phyloP scores from a whole-genome alignment of 257 asterid genomes.

The Fraxinus pennsylvanica region DNA sequence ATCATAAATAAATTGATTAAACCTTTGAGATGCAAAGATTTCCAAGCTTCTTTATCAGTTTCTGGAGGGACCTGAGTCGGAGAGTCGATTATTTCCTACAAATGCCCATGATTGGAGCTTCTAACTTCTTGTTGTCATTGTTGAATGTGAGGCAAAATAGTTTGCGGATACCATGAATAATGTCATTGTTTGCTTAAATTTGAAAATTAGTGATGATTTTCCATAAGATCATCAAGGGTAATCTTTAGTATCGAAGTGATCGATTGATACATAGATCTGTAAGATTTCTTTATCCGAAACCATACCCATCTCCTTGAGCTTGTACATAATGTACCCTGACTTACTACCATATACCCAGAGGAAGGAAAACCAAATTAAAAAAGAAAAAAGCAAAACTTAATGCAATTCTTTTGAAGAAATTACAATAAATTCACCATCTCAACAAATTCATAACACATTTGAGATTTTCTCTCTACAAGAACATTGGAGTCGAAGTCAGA shows the following conservation, averaged over 20 bases:
- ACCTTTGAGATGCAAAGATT: not conserved
- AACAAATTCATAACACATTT: too few species aligned
- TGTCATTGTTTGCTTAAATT: conserved; percentile 1
- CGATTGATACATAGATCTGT: conserved; percentile 55
- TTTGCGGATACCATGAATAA: not conserved
- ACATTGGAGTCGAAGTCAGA: too few species aligned
- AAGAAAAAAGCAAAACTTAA: not conserved
- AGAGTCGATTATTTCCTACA: not conserved
- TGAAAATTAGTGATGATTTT: conserved; percentile 41
- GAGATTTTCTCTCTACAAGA: too few species aligned
- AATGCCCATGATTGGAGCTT: not conserved
- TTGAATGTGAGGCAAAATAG: not conserved
- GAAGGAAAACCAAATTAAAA: not conserved
- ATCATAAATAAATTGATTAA: conserved; percentile 8
- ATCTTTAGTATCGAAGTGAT: conserved; percentile 74
- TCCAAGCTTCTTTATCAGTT: not conserved
- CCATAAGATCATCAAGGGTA: conserved; percentile 81
- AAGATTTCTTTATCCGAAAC: conserved; percentile 66
- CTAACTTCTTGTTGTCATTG: not conserved
- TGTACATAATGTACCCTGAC: conserved; percentile 80
- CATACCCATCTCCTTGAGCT: conserved; percentile 88
- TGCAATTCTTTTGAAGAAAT: not conserved
- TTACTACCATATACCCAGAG: conserved; percentile 45
- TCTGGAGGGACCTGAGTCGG: not conserved
- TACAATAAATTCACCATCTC: too few species aligned